Evolutionary conservation across 225 moss, liverwort and hornwort genomes (phyloP).

Genomic region (Rhytidiadelphus loreus): DNA sequence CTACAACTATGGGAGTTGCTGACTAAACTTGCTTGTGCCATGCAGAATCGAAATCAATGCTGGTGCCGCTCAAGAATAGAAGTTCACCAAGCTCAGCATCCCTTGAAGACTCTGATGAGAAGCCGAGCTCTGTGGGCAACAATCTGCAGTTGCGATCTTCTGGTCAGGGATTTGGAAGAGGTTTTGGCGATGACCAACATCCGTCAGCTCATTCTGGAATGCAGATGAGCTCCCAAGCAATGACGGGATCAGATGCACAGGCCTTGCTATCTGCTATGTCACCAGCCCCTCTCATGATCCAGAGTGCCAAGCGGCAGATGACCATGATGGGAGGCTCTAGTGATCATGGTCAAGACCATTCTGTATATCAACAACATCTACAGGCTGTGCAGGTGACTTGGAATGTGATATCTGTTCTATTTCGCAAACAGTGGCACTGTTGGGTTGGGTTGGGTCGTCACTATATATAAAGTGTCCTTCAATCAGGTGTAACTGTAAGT

Average conservation of each 20-base stretch:
- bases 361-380: constrained; percentile 64
- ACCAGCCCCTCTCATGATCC: constrained; percentile 46
- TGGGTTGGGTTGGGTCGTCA: not conserved
- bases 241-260: constrained; percentile 61
- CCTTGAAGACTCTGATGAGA: constrained; percentile 82
- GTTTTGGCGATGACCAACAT: constrained; percentile 40
- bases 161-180: constrained; percentile 47
- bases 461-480: not conserved
- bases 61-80: constrained; percentile 61
- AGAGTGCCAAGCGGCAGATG: constrained; percentile 44
- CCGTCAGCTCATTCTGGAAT: constrained; percentile 38
- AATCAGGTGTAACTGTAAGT: not conserved
- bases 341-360: constrained; percentile 43
- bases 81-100: constrained; percentile 79
- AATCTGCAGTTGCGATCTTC: constrained; percentile 62
- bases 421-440: not conserved
- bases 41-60: constrained; percentile 64
- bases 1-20: not conserved
- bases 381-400: constrained; percentile 29
- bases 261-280: constrained; percentile 69
- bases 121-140: constrained; percentile 70
- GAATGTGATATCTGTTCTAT: not conserved
- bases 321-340: constrained; percentile 37
- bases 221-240: constrained; percentile 51
- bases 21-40: not conserved